Conservation (phyloP, 176 grass and related monocot genomes). For the Paspalum vaginatum region DNA sequence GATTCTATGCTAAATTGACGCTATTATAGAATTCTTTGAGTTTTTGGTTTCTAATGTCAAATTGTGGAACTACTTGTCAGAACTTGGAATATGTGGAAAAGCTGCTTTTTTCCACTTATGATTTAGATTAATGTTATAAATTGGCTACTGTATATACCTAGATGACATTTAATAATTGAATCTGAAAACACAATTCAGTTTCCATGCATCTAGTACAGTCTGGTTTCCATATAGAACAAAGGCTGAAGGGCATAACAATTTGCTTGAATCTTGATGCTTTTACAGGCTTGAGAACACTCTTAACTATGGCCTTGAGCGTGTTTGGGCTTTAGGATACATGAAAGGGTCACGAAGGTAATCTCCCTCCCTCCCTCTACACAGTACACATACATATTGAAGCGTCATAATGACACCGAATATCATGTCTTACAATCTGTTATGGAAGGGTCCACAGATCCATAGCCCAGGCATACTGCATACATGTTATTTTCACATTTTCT, state of each 20-base stretch:
- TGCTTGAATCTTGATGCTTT: constrained; percentile 23
- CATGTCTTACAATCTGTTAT: constrained; percentile 25
- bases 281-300: constrained; percentile 96
- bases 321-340: constrained; percentile 97
- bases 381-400: not conserved
- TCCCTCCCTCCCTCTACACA: not conserved
- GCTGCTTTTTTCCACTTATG: not conserved
- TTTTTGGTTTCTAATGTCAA: not conserved
- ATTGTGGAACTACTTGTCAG: not conserved
- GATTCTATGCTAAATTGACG: constrained; percentile 1
- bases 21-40: constrained; percentile 7
- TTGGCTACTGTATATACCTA: not conserved
- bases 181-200: not conserved
- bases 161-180: not conserved
- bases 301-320: constrained; percentile 95
- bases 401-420: not conserved
- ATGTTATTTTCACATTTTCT: not conserved
- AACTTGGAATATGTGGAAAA: constrained; percentile 12
- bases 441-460: not conserved
- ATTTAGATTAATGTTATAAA: constrained; percentile 13
- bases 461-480: not conserved
- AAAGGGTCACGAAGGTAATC: constrained; percentile 92
- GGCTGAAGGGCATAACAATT: constrained; percentile 12
- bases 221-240: constrained; percentile 24
- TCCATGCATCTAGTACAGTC: not conserved